phyloP scores from a whole-genome alignment of 2,329 filamentous ascomycete species.

The Aspergillus tubingensis region DNA sequence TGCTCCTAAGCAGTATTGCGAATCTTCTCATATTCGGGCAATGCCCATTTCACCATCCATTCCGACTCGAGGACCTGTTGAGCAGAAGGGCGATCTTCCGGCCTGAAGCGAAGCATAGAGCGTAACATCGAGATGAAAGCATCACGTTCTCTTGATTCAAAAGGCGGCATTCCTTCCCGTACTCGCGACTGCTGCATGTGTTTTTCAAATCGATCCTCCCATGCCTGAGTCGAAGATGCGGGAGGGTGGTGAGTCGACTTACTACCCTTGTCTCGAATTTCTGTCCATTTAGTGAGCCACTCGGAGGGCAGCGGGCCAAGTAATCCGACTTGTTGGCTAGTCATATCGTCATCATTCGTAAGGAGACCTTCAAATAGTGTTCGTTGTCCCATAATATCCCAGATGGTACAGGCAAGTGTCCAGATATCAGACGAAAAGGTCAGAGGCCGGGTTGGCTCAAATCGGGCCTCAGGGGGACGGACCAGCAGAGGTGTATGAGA shows the following conservation, averaged over 20 bases:
- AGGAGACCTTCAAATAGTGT: conserved; percentile 28
- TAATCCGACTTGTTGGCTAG: conserved; percentile 28
- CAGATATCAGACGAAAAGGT: no score
- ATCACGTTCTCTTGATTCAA: conserved; percentile 19
- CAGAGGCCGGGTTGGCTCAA: no score
- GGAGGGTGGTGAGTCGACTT: not conserved
- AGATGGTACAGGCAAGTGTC: no score
- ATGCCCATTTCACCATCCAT: conserved; percentile 29
- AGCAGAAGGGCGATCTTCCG: conserved; percentile 21
- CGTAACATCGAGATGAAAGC: conserved; percentile 26
- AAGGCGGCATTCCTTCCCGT: conserved; percentile 1
- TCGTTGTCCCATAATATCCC: no score
- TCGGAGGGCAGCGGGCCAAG: conserved; percentile 29
- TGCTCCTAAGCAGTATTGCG: no score
- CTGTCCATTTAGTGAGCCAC: conserved; percentile 28
- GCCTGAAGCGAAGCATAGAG: conserved; percentile 26
- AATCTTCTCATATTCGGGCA: conserved; percentile 21
- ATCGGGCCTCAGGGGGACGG: conserved; percentile 33
- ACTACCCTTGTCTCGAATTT: not conserved
- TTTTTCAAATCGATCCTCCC: conserved; percentile 18
- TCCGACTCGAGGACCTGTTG: conserved; percentile 24
- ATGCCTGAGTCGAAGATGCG: not conserved
- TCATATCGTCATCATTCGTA: conserved; percentile 27
- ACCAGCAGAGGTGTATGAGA: conserved; percentile 27
- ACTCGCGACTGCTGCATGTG: conserved; percentile 23